Base-by-base conservation (phyloP, 73 alveolate species). In the Paramecium primaurelia region DNA sequence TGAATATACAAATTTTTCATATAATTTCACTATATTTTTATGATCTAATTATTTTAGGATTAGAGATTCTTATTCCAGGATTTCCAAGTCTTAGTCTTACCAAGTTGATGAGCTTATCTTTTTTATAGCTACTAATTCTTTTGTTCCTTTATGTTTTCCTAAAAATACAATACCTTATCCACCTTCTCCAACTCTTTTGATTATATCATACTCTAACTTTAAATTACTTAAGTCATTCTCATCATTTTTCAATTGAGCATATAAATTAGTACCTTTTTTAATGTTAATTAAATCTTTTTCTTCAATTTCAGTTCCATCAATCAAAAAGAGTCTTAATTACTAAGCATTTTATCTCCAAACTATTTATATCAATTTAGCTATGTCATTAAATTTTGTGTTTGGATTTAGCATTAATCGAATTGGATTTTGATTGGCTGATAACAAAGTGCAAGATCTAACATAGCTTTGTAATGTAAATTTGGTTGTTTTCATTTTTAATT, bases 121-220 rank as follows among this genome's bases (percentile, higher is more conserved):
- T 86, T 95, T 95, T 40, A 95, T 95, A 8, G 98, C 98, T 1
- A 95, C 98, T 84, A 80, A 88, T 91, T 95, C 97, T 22, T 95
- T 91, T 10, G 98, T 93, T 42, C 86, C 92, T 94, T 92, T 93
- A 71, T 95, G 96, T 34, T 77, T 93, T 12, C 96, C 96, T n/a
- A 49, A 71, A 90, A 20, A 90, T 45, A 90, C 93, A 5, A 71
- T 14, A 6, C 94, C 94, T 68, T 54, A 90, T 16, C 94, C 94
- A 22, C 94, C 94, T 77, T 71, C 94, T 40, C 94, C 94, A 1
- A 90, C 58, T 28, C 54, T 45, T 75, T 92, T 90, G 8, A 90
- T 8, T 2, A 77, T 54, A 47, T 90, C 75, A 58, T 71, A 90
- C 26, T 37, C 93, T 1, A 77, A 83, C 36, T 68, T 45, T 18